A percentile compares a stretch with the other conserved stretches of the same genome.
phyloP scores from a whole-genome alignment of 164 flowering plant genomes.

The Liquidambar formosana region DNA sequence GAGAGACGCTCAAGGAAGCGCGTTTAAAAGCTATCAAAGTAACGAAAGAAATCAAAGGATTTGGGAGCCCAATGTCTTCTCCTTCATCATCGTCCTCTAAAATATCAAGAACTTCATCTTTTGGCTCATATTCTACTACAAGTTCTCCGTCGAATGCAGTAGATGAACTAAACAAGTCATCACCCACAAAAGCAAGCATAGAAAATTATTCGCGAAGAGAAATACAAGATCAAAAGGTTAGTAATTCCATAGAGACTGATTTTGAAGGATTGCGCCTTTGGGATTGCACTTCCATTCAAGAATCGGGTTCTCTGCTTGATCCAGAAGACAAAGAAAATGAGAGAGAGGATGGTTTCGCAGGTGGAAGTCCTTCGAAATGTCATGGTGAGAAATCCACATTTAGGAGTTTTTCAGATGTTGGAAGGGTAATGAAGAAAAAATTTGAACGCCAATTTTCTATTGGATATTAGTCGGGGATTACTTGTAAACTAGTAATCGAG shows the following conservation, averaged over 20 bases:
- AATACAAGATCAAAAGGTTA: slow-evolving; percentile 4
- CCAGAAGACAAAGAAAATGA: slow-evolving; percentile 13
- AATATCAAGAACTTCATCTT: slow-evolving; percentile 32
- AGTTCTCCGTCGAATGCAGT: slow-evolving; percentile 27
- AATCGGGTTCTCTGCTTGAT: slow-evolving; percentile 36
- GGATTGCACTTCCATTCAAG: slow-evolving; percentile 31
- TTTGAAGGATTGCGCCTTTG: slow-evolving; percentile 25
- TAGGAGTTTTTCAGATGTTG: slow-evolving; percentile 36
- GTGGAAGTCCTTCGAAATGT: slow-evolving; percentile 19
- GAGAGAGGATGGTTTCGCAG: slow-evolving; percentile 8
- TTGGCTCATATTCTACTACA: slow-evolving; percentile 32
- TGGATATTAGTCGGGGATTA: slow-evolving; percentile 2
- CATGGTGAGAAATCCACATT: slow-evolving; percentile 13
- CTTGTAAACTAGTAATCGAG: no score
- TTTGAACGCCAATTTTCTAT: slow-evolving; percentile 35
- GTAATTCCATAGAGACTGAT: no score
- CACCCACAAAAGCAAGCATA: background rate
- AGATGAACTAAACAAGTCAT: slow-evolving; percentile 18
- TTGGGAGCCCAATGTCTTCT: slow-evolving; percentile 39
- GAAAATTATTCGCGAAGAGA: slow-evolving; percentile 11
- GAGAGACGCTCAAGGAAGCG: slow-evolving; percentile 34
- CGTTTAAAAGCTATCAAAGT: slow-evolving; percentile 51
- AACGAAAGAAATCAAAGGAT: slow-evolving; percentile 62
- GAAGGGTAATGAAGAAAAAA: slow-evolving; percentile 30
- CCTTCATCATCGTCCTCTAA: slow-evolving; percentile 22